A percentile compares a stretch with the other conserved stretches of the same genome.
These are phyloP conservation scores for Xylariales sp. DNA, from an alignment of 2,329 filamentous ascomycete genomes.

Conservation along the genomic window DNA sequence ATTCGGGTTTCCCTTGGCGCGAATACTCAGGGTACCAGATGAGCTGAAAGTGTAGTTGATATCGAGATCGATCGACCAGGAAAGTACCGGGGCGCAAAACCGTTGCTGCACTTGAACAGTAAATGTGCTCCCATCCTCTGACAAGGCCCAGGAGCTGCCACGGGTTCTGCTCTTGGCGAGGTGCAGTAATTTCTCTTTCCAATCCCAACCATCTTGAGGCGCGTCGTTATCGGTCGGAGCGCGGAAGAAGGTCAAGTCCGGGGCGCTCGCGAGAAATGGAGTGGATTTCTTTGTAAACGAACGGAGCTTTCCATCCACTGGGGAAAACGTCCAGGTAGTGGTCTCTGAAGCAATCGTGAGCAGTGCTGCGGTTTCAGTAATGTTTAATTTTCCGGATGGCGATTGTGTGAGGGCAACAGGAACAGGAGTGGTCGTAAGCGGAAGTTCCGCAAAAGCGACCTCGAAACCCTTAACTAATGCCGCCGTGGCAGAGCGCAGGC, in stretches of 20 bases:
- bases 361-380: slow-evolving; percentile 16
- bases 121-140: slow-evolving; percentile 24
- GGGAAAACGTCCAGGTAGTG: slow-evolving; percentile 21
- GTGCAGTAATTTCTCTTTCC: slow-evolving; percentile 42
- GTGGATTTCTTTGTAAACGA: slow-evolving; percentile 19
- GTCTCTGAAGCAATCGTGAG: slow-evolving; percentile 17
- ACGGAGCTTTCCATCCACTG: slow-evolving; percentile 17
- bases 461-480: slow-evolving; percentile 20
- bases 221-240: slow-evolving; percentile 63
- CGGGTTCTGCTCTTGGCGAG: slow-evolving; percentile 33
- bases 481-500: slow-evolving; percentile 15
- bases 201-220: slow-evolving; percentile 50
- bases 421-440: slow-evolving; percentile 9
- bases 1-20: slow-evolving; percentile 40
- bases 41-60: slow-evolving; percentile 52
- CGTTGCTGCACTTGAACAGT: slow-evolving; percentile 42
- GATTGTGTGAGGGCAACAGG: background rate
- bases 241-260: slow-evolving; percentile 47
- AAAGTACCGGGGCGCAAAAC: slow-evolving; percentile 57
- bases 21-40: slow-evolving; percentile 41
- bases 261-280: slow-evolving; percentile 17
- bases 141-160: slow-evolving; percentile 20
- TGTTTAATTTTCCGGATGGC: slow-evolving; percentile 11
- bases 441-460: slow-evolving; percentile 23
- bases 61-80: slow-evolving; percentile 50